A percentile compares a stretch with the other conserved stretches of the same genome.
Evolutionary conservation across 2,329 filamentous ascomycete species (phyloP).

Genomic region (Chalaropsis thielavioides): DNA sequence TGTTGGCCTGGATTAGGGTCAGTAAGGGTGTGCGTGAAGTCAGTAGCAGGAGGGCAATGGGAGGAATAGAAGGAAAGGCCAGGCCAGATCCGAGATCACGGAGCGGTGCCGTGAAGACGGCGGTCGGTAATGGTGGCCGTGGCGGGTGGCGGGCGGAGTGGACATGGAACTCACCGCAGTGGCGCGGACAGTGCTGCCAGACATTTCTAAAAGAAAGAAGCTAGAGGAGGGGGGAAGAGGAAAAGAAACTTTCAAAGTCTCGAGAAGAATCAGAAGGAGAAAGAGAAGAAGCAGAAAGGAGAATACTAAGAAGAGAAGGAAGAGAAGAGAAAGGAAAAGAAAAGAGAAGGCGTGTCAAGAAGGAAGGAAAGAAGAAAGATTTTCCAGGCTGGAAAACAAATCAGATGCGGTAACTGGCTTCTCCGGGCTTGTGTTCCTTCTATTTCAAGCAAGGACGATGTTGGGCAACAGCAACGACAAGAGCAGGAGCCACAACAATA

Average conservation of each 20-base stretch:
- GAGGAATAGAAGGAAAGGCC: neutral
- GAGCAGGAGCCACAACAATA: neutral
- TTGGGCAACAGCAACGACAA: neutral
- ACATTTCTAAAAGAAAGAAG: constrained; percentile 11
- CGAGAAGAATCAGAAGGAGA: neutral
- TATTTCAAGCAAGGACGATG: neutral
- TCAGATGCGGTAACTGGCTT: neutral
- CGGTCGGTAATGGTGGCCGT: no score
- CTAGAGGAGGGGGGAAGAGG: constrained; percentile 7
- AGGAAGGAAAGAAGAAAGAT: constrained; percentile 4
- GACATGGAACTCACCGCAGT: constrained; percentile 2
- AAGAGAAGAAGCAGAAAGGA: neutral
- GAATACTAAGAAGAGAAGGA: neutral
- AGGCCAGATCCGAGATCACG: neutral
- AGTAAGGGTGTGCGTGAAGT: constrained; percentile 8
- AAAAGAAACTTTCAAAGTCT: constrained; percentile 9
- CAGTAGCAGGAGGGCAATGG: neutral
- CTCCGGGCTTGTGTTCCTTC: neutral
- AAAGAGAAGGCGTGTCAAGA: neutral
- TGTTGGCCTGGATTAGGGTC: constrained; percentile 12
- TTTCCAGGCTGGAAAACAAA: neutral
- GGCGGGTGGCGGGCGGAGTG: neutral
- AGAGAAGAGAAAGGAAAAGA: constrained; percentile 8
- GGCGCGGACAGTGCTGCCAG: constrained; percentile 11
- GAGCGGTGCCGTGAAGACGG: neutral